These are phyloP conservation scores for Mallotus japonicus DNA, from an alignment of 441 rosid species.

Conservation along the genomic window DNA sequence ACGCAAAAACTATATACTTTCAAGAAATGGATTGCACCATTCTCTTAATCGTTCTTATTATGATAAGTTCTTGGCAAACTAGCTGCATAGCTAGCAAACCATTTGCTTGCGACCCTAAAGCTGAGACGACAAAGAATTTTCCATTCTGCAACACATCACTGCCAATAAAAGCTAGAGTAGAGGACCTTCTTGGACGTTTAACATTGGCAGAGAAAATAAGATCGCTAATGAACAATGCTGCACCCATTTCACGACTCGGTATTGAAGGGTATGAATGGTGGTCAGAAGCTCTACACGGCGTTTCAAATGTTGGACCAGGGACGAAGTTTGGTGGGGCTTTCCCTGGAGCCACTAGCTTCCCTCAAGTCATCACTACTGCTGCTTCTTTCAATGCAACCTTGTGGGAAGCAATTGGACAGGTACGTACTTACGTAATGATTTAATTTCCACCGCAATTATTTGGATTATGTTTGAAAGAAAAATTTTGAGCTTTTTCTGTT, in stretches of 20 bases:
- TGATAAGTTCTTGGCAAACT: too few species aligned
- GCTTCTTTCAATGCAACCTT: constrained; percentile 82
- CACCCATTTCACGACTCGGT: constrained; percentile 70
- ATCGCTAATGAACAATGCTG: constrained; percentile 70
- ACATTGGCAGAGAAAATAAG: constrained; percentile 72
- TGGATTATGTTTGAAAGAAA: too few species aligned
- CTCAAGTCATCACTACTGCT: constrained; percentile 91
- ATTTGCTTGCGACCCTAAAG: constrained; percentile 70
- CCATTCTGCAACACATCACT: constrained; percentile 57
- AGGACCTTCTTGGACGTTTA: constrained; percentile 64
- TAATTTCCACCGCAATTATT: too few species aligned
- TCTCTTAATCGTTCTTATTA: too few species aligned
- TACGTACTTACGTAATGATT: constrained; percentile 6
- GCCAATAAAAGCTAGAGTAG: constrained; percentile 58
- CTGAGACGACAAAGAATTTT: constrained; percentile 38
- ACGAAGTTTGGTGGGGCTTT: constrained; percentile 70
- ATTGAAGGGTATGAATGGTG: constrained; percentile 94
- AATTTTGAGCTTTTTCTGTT: constrained; percentile 9
- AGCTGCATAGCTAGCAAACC: constrained; percentile 35
- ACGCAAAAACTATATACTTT: too few species aligned
- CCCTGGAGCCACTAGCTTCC: constrained; percentile 92
- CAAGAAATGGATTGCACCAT: too few species aligned
- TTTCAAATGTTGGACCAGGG: constrained; percentile 91
- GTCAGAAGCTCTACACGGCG: constrained; percentile 98
- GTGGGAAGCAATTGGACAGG: constrained; percentile 94